These are phyloP conservation scores for Botryosphaeria dothidea DNA, from an alignment of 2,329 filamentous ascomycete genomes.

Conservation along the genomic window DNA sequence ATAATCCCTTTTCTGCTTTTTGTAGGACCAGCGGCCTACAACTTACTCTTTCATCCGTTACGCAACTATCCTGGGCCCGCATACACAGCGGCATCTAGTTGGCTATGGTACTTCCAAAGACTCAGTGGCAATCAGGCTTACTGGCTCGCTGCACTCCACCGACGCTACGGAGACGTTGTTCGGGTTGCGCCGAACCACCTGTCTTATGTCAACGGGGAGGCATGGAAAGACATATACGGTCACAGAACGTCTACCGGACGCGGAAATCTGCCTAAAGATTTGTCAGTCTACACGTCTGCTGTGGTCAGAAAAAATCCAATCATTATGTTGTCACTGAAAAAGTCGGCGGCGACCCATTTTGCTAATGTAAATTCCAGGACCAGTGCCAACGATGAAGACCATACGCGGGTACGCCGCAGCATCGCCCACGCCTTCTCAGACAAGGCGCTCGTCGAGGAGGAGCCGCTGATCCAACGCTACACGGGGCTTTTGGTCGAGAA, in stretches of 20 bases:
- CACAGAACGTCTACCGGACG: neutral
- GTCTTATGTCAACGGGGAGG: constrained; percentile 44
- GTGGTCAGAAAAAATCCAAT: neutral
- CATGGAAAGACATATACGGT: constrained; percentile 30
- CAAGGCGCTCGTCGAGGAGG: constrained; percentile 41
- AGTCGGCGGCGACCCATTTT: neutral
- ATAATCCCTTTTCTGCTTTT: neutral
- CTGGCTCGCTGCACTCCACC: neutral
- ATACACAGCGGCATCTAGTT: neutral
- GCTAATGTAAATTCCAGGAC: constrained; percentile 2
- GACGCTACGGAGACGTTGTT: constrained; percentile 33
- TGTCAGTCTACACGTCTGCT: neutral
- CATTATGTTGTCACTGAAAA: neutral
- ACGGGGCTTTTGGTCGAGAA: constrained; percentile 41
- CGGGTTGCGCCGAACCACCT: constrained; percentile 44
- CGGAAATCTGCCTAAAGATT: constrained; percentile 3
- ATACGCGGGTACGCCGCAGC: constrained; percentile 40
- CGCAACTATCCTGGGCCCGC: constrained; percentile 15
- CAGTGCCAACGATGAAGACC: constrained; percentile 40
- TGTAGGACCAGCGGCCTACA: neutral
- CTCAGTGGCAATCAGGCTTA: neutral
- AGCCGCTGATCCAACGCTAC: constrained; percentile 41
- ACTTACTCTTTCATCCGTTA: constrained; percentile 5
- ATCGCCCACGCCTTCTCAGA: constrained; percentile 44
- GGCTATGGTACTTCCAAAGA: neutral